Base-by-base conservation (phyloP, 1,284 basidiomycete genomes). In the Irpex sp. region DNA sequence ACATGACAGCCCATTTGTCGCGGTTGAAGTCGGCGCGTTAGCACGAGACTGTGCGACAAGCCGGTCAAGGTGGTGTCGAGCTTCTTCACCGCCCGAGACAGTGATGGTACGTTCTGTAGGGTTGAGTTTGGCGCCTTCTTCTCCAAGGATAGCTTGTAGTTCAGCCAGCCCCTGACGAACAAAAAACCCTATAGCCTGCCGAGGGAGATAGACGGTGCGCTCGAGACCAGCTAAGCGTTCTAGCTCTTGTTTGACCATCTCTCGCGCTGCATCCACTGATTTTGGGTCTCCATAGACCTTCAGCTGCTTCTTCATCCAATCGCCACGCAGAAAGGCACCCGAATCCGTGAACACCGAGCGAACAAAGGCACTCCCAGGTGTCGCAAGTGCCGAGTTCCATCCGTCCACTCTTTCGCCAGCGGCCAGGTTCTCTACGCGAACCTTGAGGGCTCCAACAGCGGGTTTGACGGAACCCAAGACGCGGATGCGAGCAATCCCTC, bases 361-460 rank as follows among this genome's bases (percentile, higher is more conserved):
- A 36, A 80, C 65, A 59, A 83, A 82, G 58, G 85, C 75, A 0
- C 75, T 75, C 15, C 75, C 70, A 9, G 49, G 15, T 51, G 13
- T 51, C 3, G 49, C 49, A 0, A 51, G 19, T 9, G 49, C 49
- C n/a, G 49, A 17, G 69, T 86, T 82, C 84, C 84, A 86, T 7
- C 74, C 75, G 1, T 76, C 70, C 3, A 85, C 72, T 39, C 72
- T 79, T 53, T 82, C 78, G 4, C 86, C 85, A n/a, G 75, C 75
- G 2, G 77, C 78, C 26, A 87, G 67, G 57, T 73, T 80, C 69
- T 87, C 85, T 0, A 84, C 81, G 57, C 83, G 74, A n/a, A 87
- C 85, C 70, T 86, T 87, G 61, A 87, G 66, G 4, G 79, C 75
- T 1, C 85, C 85, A 1, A 81, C 77, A 1, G 78, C 77, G 65